Conservation (phyloP, 441 rosid species). For the Sinapis alba region DNA sequence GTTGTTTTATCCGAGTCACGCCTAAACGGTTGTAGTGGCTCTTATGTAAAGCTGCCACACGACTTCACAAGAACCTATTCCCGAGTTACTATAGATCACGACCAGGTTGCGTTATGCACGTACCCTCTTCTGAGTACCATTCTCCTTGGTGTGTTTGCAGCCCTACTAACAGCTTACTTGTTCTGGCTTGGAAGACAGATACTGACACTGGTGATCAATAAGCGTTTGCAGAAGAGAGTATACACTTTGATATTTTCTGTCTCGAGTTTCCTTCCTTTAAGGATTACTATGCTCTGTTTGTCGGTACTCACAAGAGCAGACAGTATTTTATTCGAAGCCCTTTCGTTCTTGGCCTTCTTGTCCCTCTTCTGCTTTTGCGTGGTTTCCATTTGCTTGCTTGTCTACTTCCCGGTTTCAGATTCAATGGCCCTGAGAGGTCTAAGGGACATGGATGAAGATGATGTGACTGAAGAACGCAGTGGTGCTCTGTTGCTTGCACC, state of each 20-base stretch:
- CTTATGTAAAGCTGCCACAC: constrained; percentile 52
- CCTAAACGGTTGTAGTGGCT: constrained; percentile 54
- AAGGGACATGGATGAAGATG: constrained; percentile 57
- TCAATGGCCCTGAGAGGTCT: constrained; percentile 76
- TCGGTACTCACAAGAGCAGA: constrained; percentile 78
- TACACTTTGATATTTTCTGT: constrained; percentile 79
- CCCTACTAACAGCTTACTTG: constrained; percentile 68
- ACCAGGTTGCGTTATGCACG: constrained; percentile 65
- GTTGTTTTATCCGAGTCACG: constrained; percentile 66
- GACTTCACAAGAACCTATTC: constrained; percentile 68
- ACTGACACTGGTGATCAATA: constrained; percentile 83
- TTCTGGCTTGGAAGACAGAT: constrained; percentile 91
- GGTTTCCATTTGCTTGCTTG: constrained; percentile 77
- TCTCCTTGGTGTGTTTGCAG: constrained; percentile 70
- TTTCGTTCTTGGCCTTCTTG: constrained; percentile 80
- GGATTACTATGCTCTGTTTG: constrained; percentile 84
- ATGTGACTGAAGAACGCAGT: constrained; percentile 57
- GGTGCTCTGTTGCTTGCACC: constrained; percentile 66
- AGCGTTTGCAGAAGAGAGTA: constrained; percentile 89
- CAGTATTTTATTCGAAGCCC: constrained; percentile 66
- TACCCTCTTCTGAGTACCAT: constrained; percentile 90
- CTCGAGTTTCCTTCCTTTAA: constrained; percentile 80
- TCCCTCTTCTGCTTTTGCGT: constrained; percentile 72
- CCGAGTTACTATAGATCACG: constrained; percentile 39
- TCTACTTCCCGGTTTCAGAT: constrained; percentile 86